These are phyloP conservation scores for Yamadazyma akitaensis DNA, from an alignment of 805 yeast genomes.

Conservation along the genomic window DNA sequence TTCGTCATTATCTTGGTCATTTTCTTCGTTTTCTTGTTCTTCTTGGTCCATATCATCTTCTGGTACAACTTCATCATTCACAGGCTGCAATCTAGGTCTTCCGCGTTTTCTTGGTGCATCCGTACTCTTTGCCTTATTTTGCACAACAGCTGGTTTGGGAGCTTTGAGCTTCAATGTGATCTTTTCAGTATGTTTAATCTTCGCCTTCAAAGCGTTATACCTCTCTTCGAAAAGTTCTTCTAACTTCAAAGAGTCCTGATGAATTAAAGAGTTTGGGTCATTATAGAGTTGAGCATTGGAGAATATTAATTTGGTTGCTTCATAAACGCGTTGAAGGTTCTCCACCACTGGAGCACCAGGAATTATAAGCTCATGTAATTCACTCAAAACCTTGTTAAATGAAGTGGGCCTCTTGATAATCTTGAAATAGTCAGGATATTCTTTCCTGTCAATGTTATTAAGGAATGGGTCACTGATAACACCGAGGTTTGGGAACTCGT, in stretches of 20 bases:
- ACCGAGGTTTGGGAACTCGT: conserved; percentile 48
- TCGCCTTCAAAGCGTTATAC: conserved; percentile 24
- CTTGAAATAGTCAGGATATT: conserved; percentile 78
- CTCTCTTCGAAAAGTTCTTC: conserved; percentile 49
- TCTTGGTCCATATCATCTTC: background rate
- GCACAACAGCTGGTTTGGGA: conserved; percentile 14
- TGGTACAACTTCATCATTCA: conserved; percentile 5
- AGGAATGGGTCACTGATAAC: conserved; percentile 66
- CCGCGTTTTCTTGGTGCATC: conserved; percentile 15
- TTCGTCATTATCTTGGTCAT: conserved; percentile 14
- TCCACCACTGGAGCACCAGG: conserved; percentile 27
- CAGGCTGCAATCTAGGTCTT: conserved; percentile 13
- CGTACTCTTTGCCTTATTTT: conserved; percentile 11
- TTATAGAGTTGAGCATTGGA: conserved; percentile 77
- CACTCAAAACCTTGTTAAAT: conserved; percentile 53
- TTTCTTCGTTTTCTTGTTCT: conserved; percentile 12
- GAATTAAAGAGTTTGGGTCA: conserved; percentile 66
- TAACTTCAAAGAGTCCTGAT: conserved; percentile 65
- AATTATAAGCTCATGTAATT: conserved; percentile 49
- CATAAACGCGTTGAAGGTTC: conserved; percentile 56
- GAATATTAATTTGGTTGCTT: conserved; percentile 63
- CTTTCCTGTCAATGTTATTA: conserved; percentile 65
- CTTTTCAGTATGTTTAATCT: conserved; percentile 15
- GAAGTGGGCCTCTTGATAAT: conserved; percentile 74
- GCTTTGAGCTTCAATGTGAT: conserved; percentile 24